phyloP scores from a whole-genome alignment of 2,329 filamentous ascomycete genomes.

The Akanthomyces muscarius region DNA sequence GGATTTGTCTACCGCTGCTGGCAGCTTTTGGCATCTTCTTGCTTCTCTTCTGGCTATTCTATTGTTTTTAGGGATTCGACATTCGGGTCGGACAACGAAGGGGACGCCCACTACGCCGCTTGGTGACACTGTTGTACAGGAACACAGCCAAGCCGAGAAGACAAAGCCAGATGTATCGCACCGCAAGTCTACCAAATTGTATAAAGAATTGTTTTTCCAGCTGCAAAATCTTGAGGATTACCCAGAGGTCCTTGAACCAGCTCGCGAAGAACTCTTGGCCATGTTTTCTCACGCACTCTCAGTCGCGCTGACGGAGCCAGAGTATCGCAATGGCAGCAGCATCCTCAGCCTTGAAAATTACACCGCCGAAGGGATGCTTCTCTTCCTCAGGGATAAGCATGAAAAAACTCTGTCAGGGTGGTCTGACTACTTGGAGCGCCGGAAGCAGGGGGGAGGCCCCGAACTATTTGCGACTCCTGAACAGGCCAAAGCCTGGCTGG shows the following conservation, averaged over 20 bases:
- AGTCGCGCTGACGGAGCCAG: constrained; percentile 7
- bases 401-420: not conserved
- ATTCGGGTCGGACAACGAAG: not conserved
- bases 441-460: not conserved
- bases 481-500: not conserved
- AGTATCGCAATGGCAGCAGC: not conserved
- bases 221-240: constrained; percentile 21
- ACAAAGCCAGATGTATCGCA: not conserved
- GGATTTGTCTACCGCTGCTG: not conserved
- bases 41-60: not conserved
- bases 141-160: not conserved
- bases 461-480: not conserved
- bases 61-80: not conserved
- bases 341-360: not conserved
- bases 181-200: not conserved
- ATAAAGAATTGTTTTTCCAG: constrained; percentile 18
- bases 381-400: not conserved
- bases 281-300: constrained; percentile 16
- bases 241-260: constrained; percentile 17
- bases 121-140: not conserved
- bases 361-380: not conserved
- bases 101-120: not conserved
- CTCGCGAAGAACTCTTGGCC: constrained; percentile 17
- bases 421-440: not conserved
- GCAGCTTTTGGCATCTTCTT: not conserved